Evolutionary conservation across 306 rosid species (phyloP).

Genomic region (Sicyos edulis): DNA sequence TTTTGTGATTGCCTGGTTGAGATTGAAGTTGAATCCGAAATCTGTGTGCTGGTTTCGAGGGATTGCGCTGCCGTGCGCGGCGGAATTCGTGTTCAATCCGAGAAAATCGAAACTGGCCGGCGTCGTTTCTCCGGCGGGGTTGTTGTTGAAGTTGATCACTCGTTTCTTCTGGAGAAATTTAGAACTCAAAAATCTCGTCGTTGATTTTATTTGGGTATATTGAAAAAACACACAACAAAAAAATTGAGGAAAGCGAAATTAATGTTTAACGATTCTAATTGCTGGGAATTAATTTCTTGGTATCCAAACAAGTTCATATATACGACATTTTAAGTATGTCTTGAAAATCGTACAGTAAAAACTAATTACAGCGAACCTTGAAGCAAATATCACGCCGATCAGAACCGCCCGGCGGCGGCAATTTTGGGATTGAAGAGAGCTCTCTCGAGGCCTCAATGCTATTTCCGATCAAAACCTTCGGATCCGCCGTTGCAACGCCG

Average conservation of each 20-base stretch:
- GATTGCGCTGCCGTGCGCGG: neutral
- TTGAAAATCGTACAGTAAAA: neutral
- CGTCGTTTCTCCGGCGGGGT: conserved; percentile 19
- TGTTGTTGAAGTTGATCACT: conserved; percentile 23
- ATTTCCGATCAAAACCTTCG: conserved; percentile 25
- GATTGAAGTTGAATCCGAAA: neutral
- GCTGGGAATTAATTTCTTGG: conserved; percentile 10
- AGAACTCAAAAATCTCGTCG: neutral
- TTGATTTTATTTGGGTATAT: neutral
- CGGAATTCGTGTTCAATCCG: conserved; percentile 27
- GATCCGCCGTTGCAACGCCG: conserved; percentile 28
- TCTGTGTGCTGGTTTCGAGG: neutral
- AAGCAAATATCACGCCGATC: conserved; percentile 35
- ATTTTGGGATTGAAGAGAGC: conserved; percentile 87
- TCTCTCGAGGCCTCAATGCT: conserved; percentile 52
- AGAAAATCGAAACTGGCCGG: conserved; percentile 30
- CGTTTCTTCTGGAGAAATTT: conserved; percentile 45
- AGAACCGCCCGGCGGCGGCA: conserved; percentile 20
- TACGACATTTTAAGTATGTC: neutral
- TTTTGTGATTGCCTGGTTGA: neutral
- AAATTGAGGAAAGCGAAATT: too few species aligned
- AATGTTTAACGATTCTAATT: neutral
- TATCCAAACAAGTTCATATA: conserved; percentile 7
- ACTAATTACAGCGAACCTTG: conserved; percentile 38
- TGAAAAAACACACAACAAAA: neutral